Evolutionary conservation across 768 basidiomycete genomes (phyloP).

Genomic region (Trametes cubensis): DNA sequence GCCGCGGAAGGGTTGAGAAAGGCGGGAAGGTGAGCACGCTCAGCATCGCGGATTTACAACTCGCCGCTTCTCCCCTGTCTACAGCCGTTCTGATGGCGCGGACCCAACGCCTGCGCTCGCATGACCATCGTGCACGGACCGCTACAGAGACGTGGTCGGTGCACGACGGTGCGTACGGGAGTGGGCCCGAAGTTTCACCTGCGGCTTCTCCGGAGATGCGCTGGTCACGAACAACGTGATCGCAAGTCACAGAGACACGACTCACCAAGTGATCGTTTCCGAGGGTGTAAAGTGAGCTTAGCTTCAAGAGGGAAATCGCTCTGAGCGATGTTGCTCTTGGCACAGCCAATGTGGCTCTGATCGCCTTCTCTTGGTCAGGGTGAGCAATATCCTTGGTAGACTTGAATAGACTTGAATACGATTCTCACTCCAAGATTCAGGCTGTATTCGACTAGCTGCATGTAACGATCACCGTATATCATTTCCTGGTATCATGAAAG

Average conservation of each 20-base stretch:
- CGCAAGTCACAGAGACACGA: background rate
- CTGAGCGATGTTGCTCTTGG: too few species aligned
- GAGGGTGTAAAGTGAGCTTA: too few species aligned
- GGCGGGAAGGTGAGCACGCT: background rate
- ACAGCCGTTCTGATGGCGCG: slow-evolving; percentile 2
- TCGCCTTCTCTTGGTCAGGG: too few species aligned
- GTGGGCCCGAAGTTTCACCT: slow-evolving; percentile 11
- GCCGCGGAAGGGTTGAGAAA: slow-evolving; percentile 2
- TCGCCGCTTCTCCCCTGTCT: background rate
- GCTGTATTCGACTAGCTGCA: too few species aligned
- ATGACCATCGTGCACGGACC: slow-evolving; percentile 11
- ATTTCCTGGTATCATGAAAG: too few species aligned
- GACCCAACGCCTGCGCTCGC: background rate
- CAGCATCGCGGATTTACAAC: background rate
- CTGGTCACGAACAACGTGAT: slow-evolving; percentile 4
- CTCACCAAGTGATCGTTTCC: too few species aligned
- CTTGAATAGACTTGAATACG: too few species aligned
- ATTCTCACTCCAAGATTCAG: too few species aligned
- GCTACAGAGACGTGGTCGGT: background rate
- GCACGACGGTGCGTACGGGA: background rate
- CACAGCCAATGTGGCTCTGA: too few species aligned
- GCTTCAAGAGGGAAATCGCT: too few species aligned
- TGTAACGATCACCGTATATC: too few species aligned
- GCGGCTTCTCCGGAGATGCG: background rate
- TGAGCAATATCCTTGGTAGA: too few species aligned